These are phyloP conservation scores for Colletotrichum costaricense DNA, from an alignment of 2,329 filamentous ascomycete species.

Conservation along the genomic window DNA sequence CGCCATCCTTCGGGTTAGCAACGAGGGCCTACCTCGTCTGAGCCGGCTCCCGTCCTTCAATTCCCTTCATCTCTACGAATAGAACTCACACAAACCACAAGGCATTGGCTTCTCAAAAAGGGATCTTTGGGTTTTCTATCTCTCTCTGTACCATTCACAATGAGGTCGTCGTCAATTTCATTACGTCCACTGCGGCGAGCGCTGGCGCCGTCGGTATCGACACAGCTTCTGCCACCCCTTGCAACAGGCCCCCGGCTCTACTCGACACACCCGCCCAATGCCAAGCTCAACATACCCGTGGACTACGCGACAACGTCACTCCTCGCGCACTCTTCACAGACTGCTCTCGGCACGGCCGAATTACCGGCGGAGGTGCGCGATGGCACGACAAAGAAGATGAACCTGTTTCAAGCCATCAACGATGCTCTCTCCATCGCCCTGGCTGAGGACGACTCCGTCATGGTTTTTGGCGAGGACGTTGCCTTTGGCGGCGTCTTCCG, in stretches of 20 bases:
- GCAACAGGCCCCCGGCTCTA: constrained; percentile 48
- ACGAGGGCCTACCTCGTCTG: constrained; percentile 26
- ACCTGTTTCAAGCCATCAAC: constrained; percentile 95
- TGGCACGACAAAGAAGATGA: constrained; percentile 85
- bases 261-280: constrained; percentile 69
- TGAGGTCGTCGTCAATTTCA: constrained; percentile 26
- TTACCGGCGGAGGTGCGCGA: constrained; percentile 74
- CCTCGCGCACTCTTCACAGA: constrained; percentile 81
- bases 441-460: constrained; percentile 83
- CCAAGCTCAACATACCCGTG: constrained; percentile 83
- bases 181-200: constrained; percentile 31
- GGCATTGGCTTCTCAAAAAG: constrained; percentile 14
- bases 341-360: constrained; percentile 77
- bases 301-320: constrained; percentile 88
- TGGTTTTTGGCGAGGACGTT: constrained; percentile 97
- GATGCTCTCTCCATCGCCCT: constrained; percentile 87
- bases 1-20: constrained; percentile 28
- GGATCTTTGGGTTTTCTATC: neutral
- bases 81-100: neutral
- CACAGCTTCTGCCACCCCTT: constrained; percentile 9
- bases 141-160: constrained; percentile 7
- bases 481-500: constrained; percentile 97
- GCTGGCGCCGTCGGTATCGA: constrained; percentile 27
- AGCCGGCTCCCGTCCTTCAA: constrained; percentile 4
- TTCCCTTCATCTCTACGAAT: constrained; percentile 10